Conservation (phyloP, 257 asterid species). For the Solanum etuberosum region DNA sequence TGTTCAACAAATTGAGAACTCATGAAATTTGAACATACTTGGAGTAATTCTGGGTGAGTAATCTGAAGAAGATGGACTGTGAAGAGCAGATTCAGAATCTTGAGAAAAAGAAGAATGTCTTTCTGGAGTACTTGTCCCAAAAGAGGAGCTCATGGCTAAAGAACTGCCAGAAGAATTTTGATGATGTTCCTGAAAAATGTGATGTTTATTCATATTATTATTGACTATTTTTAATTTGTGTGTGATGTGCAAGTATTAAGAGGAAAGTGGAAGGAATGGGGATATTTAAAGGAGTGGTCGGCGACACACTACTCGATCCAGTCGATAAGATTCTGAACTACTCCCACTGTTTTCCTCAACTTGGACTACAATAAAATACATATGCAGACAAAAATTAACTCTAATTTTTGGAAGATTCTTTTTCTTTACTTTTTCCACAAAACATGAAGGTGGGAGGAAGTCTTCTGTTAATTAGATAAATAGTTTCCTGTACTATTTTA, state of each 20-base stretch:
- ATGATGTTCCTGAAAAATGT: slow-evolving; percentile 5
- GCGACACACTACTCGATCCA: neutral
- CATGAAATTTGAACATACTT: slow-evolving; percentile 3
- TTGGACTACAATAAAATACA: neutral
- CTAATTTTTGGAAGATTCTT: neutral
- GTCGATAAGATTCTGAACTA: neutral
- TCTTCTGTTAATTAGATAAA: neutral
- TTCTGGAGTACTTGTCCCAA: slow-evolving; percentile 11
- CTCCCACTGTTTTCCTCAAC: neutral
- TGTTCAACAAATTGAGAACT: too few relatives aligned
- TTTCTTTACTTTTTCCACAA: neutral
- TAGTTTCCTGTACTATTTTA: too few relatives aligned
- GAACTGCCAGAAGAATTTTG: slow-evolving; percentile 13
- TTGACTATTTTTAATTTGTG: neutral
- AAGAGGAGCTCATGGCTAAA: slow-evolving; percentile 9
- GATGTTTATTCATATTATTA: neutral
- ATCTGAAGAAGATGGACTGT: slow-evolving; percentile 34
- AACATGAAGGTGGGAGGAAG: neutral
- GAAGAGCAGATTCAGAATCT: slow-evolving; percentile 21
- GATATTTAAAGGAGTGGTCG: neutral
- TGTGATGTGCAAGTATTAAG: neutral
- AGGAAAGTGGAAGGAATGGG: neutral
- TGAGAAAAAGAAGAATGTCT: slow-evolving; percentile 31
- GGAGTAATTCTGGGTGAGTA: slow-evolving; percentile 12
- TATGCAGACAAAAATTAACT: neutral